Base-by-base conservation (phyloP, 73 alveolate genomes). In the Urostyla sp. region DNA sequence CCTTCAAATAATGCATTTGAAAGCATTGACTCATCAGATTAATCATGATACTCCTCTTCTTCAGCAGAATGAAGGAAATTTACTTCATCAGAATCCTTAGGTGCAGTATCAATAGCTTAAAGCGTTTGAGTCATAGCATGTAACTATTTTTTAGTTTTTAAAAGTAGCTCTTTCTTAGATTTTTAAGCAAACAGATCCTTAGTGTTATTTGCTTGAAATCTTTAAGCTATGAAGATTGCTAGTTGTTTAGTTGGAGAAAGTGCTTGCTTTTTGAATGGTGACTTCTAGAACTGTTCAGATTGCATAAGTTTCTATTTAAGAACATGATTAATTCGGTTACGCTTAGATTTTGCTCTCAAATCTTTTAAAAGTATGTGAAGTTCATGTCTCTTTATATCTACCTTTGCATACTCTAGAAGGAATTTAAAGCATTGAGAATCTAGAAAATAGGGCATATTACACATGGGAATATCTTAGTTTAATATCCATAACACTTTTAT, bases 351-450 rank as follows among this genome's bases (percentile, higher is more conserved):
- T 16, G 44, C 20, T 32, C 44, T 63, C 48, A 63, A 28, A 10
- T 63, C 79, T 43, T 63, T 69, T 3, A 44, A 43, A 36, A 31
- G 44, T 8, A 11, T n/a, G 49, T 49, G 84, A 1, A 69, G 52
- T 26, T 51, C 84, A 69, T 53, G 4, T 18, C 72, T 7, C 73
- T 69, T 69, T 3, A 69, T 69, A 48, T 69, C 72, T 50, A 69
- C 46, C 28, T 66, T 66, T 1, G 69, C 82, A 28, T 31, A 63
- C 15, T 80, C 84, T 37, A 80, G 37, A n/a, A 80, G 20, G 38
- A 80, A 80, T 7, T 67, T 66, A 13, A 80, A 66, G 4, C 72
- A 32, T 31, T 75, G 72, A 11, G 44, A 31, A 56, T 84, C 92
- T 21, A 49, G 72, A 27, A 44, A 74, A 30, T 28, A 30, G 16